Percentiles rank a stretch among this genome's conserved stretches.
Conservation (phyloP, 2,329 filamentous ascomycete species). For the Incumbomyces lentus region DNA sequence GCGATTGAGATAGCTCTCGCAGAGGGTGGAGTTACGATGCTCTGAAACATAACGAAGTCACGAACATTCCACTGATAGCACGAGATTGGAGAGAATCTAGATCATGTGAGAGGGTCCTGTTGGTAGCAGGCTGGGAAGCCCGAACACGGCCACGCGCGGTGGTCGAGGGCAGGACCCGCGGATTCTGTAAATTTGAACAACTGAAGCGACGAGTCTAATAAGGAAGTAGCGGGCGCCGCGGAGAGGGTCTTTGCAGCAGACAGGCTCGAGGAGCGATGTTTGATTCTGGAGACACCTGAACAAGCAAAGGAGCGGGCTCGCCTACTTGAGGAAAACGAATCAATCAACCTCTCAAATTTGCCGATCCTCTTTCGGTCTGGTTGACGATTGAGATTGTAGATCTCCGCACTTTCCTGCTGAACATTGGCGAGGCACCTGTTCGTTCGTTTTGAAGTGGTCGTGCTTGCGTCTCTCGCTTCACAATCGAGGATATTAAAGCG, state of each 20-base stretch:
- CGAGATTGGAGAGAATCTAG: neutral
- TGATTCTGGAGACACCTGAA: neutral
- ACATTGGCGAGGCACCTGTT: too few species aligned
- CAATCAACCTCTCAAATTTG: too few species aligned
- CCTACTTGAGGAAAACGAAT: too few species aligned
- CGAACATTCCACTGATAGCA: neutral
- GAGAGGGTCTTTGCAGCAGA: neutral
- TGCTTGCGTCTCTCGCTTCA: too few species aligned
- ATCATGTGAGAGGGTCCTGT: neutral
- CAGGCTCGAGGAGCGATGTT: neutral
- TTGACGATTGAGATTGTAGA: too few species aligned
- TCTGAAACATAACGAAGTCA: slow-evolving; percentile 1
- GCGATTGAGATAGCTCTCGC: neutral
- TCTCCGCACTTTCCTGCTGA: too few species aligned
- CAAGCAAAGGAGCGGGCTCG: neutral
- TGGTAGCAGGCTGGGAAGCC: slow-evolving; percentile 1
- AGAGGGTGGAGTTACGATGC: neutral
- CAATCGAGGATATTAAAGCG: too few species aligned
- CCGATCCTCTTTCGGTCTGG: too few species aligned
- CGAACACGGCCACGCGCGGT: neutral
- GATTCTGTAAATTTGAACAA: neutral
- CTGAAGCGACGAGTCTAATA: neutral
- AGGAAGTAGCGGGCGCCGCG: neutral
- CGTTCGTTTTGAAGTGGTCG: too few species aligned
- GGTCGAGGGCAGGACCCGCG: slow-evolving; percentile 2